Evolutionary conservation across 306 rosid species (phyloP), one percentile per base, ranked within the genome.

Genomic region (Ceratonia siliqua): DNA sequence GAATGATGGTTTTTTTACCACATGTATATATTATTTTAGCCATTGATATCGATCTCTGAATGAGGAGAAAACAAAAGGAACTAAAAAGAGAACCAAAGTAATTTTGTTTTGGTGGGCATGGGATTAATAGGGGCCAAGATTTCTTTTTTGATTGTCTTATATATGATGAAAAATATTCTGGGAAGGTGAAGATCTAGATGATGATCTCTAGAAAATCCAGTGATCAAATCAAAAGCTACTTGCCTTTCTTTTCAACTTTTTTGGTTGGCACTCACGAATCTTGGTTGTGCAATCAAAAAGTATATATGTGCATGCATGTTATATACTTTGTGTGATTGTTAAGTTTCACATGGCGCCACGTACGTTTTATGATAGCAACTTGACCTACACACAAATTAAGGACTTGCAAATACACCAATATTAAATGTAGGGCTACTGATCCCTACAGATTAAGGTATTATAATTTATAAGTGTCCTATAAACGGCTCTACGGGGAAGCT

Each of bases 231-330:
- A 50, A 83, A 83, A 81, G 82, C 66, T 24, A 56, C 24, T 49
- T 81, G 65, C 22, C 81, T 78, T 84, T 73, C 49, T 30, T 17
- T 50, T n/a, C 69, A 5, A 67, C 49, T 5, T 22, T 56, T 65
- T 77, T 67, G 67, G 41, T 74, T 67, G 42, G 75, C 57, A 63
- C 66, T 66, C 68, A 56, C 70, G 92, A 86, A 86, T 89, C 77
- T 28, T 53, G 53, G 28, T 62, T 38, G 67, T 83, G 74, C 59
- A 43, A 55, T 72, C n/a, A n/a, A n/a, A n/a, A n/a, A n/a, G n/a
- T n/a, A n/a, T n/a, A n/a, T n/a, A n/a, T n/a, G n/a, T n/a, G n/a
- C n/a, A n/a, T n/a, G n/a, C n/a, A n/a, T n/a, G n/a, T n/a, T 38
- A 67, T 58, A 59, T 59, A 59, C 56, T 45, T 48, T 38, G 38